These are phyloP conservation scores for Friedmanniomyces endolithicus DNA, from an alignment of 495 filamentous ascomycete species.

Conservation along the genomic window DNA sequence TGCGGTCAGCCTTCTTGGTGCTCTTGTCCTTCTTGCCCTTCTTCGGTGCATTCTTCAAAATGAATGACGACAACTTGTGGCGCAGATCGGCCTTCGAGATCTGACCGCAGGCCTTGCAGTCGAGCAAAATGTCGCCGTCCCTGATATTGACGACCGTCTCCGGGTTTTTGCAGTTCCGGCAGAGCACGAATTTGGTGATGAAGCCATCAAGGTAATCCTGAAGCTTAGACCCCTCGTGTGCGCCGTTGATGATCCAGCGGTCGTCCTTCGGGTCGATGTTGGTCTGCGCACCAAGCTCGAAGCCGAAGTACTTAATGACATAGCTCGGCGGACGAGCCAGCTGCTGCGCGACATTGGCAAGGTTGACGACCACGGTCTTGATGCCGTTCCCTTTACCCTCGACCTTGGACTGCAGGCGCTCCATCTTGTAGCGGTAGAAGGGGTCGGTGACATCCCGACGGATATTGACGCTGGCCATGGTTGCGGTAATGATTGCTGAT, in stretches of 20 bases:
- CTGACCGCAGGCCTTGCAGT: slow-evolving; percentile 98
- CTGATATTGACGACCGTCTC: slow-evolving; percentile 94
- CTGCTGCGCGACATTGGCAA: slow-evolving; percentile 86
- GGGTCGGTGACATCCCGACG: slow-evolving; percentile 95
- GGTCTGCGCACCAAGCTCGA: slow-evolving; percentile 95
- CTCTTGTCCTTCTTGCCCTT: slow-evolving; percentile 92
- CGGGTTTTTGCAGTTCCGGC: slow-evolving; percentile 99
- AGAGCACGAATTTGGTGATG: slow-evolving; percentile 95
- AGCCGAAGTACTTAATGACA: slow-evolving; percentile 99
- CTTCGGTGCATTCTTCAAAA: slow-evolving; percentile 89
- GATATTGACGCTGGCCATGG: slow-evolving; percentile 89
- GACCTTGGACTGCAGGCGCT: slow-evolving; percentile 93
- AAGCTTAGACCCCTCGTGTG: slow-evolving; percentile 87
- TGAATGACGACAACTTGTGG: slow-evolving; percentile 93
- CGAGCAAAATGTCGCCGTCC: slow-evolving; percentile 75
- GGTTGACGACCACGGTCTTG: slow-evolving; percentile 93
- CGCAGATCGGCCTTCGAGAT: slow-evolving; percentile 80
- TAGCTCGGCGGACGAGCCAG: slow-evolving; percentile 85
- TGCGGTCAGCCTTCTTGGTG: slow-evolving; percentile 68
- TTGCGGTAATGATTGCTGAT: slow-evolving; percentile 36
- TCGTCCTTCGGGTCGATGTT: slow-evolving; percentile 94
- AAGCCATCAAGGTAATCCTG: slow-evolving; percentile 98
- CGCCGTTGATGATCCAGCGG: slow-evolving; percentile 99
- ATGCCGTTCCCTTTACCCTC: slow-evolving; percentile 98
- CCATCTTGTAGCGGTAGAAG: slow-evolving; percentile 99